Percentiles rank a stretch among this genome's conserved stretches.
These are phyloP conservation scores for Inonotus hispidus DNA, from an alignment of 1,284 basidiomycete genomes.

Conservation along the genomic window DNA sequence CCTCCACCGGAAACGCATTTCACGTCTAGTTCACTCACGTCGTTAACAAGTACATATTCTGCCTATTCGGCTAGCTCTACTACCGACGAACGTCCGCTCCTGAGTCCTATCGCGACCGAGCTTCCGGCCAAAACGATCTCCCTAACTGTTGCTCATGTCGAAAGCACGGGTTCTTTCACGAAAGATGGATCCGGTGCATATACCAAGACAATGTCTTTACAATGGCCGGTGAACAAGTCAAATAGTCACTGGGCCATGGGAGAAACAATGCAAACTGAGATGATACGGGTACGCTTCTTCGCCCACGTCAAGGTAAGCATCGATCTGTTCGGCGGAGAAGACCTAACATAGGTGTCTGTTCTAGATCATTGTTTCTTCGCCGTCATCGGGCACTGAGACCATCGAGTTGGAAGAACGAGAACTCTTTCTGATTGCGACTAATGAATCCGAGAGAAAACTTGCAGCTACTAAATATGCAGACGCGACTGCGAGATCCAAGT, in stretches of 20 bases:
- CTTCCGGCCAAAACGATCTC: conserved; percentile 41
- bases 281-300: conserved; percentile 66
- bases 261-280: conserved; percentile 61
- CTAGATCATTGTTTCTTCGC: conserved; percentile 55
- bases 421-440: conserved; percentile 58
- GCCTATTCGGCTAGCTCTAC: conserved; percentile 4
- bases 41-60: conserved; percentile 8
- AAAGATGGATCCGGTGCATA: conserved; percentile 51
- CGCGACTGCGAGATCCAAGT: conserved; percentile 41
- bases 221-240: conserved; percentile 66
- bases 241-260: conserved; percentile 70
- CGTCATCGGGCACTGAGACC: conserved; percentile 48
- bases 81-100: conserved; percentile 12
- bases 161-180: conserved; percentile 51
- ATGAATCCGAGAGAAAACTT: conserved; percentile 58
- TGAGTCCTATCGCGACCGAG: conserved; percentile 20
- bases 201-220: conserved; percentile 58
- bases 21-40: conserved; percentile 6
- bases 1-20: conserved; percentile 1
- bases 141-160: conserved; percentile 50
- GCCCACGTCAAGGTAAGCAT: conserved; percentile 57
- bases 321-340: conserved; percentile 8
- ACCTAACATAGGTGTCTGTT: conserved; percentile 2
- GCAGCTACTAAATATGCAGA: conserved; percentile 57
- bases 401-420: conserved; percentile 67